phyloP scores from a whole-genome alignment of 306 rosid species.

The Biancaea sappan region DNA sequence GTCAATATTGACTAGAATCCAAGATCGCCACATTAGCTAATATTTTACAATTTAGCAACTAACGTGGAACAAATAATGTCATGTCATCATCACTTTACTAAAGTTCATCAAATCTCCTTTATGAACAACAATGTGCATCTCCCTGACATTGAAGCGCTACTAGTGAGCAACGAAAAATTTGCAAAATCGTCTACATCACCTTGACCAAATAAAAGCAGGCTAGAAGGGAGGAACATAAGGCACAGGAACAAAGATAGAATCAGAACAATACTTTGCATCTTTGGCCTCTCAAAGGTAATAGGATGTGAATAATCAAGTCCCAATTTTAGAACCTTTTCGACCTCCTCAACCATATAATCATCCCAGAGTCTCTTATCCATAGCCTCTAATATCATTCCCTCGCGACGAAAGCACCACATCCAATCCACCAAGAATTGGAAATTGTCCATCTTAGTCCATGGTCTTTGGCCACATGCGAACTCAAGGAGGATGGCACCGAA shows the following conservation, averaged over 20 bases:
- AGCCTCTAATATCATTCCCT: conserved; percentile 47
- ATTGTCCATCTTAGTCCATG: conserved; percentile 54
- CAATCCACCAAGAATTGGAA: conserved; percentile 63
- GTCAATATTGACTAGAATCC: too few relatives aligned
- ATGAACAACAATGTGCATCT: too few relatives aligned
- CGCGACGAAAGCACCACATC: conserved; percentile 72
- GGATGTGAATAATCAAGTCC: conserved; percentile 77
- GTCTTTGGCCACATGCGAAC: conserved; percentile 67
- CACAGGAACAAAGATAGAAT: conserved; percentile 59
- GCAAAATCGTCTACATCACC: too few relatives aligned
- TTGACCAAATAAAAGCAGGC: conserved; percentile 82
- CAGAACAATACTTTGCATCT: conserved; percentile 54
- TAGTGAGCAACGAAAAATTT: too few relatives aligned
- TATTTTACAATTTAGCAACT: too few relatives aligned
- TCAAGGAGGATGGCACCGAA: conserved; percentile 69
- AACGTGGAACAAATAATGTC: too few relatives aligned
- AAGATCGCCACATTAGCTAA: too few relatives aligned
- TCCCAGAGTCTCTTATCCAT: conserved; percentile 50
- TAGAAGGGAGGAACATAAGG: conserved; percentile 65
- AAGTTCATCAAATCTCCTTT: too few relatives aligned
- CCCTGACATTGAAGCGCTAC: too few relatives aligned
- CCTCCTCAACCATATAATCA: conserved; percentile 57
- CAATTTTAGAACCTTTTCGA: conserved; percentile 58
- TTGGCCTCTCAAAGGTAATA: conserved; percentile 57
- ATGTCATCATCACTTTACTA: too few relatives aligned